These are phyloP conservation scores for Stephania japonica DNA, from an alignment of 164 flowering plant species.

Conservation along the genomic window DNA sequence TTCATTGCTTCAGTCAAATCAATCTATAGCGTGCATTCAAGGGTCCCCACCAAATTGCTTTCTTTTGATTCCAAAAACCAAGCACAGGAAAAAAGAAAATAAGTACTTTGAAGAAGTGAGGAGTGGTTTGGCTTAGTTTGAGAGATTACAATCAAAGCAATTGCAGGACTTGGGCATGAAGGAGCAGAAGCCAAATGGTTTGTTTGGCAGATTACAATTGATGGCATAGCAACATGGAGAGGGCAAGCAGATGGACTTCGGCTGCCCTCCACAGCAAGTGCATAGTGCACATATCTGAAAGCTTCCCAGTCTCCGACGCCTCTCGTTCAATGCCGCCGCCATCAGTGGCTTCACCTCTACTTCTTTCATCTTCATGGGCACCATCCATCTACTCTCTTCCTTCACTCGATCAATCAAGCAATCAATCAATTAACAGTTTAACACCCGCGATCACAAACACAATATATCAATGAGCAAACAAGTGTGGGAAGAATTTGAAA, in stretches of 20 bases:
- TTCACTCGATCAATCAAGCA: not conserved
- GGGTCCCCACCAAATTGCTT: too few relatives aligned
- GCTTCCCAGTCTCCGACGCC: conserved; percentile 55
- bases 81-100: not conserved
- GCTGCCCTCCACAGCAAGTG: conserved; percentile 79
- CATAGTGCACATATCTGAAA: conserved; percentile 76
- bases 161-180: conserved; percentile 89
- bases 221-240: conserved; percentile 93
- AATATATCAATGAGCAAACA: too few relatives aligned
- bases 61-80: not conserved
- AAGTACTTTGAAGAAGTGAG: not conserved
- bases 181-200: conserved; percentile 88
- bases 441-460: not conserved
- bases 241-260: conserved; percentile 55
- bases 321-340: conserved; percentile 36
- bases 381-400: not conserved
- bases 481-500: too few relatives aligned
- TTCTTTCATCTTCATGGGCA: conserved; percentile 37
- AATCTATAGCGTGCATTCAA: too few relatives aligned
- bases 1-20: too few relatives aligned
- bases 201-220: conserved; percentile 88
- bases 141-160: conserved; percentile 85
- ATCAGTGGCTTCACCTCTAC: conserved; percentile 37
- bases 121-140: not conserved
- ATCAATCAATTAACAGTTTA: not conserved